Evolutionary conservation across 2,329 filamentous ascomycete species (phyloP), one percentile per base, ranked within the genome.

Genomic region (Emergomyces orientalis): DNA sequence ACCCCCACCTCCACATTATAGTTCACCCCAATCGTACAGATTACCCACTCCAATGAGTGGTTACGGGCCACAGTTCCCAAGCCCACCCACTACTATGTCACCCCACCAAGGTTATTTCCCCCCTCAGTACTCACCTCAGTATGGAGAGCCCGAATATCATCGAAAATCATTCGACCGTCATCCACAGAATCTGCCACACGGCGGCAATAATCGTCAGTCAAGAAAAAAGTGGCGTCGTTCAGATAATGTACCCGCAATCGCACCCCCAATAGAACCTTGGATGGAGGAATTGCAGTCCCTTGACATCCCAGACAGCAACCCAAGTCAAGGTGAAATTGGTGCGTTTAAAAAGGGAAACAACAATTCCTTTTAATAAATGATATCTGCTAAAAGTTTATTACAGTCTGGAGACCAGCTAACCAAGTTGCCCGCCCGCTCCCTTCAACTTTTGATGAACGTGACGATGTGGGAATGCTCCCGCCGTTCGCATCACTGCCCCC

Each of bases 351-450:
- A 27, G 2, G 34, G 25, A n/a, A 41, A n/a, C 27, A 55, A 37
- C 19, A 3, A n/a, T 47, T 19, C 6, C 6, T 47, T 8, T 13
- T 41, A 47, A 54, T 25, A 39, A 49, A 55, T 43, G 59, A 58
- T 62, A 27, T 54, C 11, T 59, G 49, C 65, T 63, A 56, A 68
- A 30, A 51, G 61, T 66, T 34, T 69, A 39, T 22, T 66, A 17
- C 49, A 69, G 68, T 64, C 58, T 68, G 63, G 62, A 65, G 63
- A 45, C 65, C 65, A 19, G 62, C 70, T 34, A 63, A 65, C 19
- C 64, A 67, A 52, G 69, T 69, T 56, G 65, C 67, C 51, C 65
- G 67, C n/a, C 70, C 72, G 22, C 63, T 72, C 9, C 69, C 71
- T 51, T 67, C 69, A 57, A 71, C 62, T 17, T 67, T 69, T 56